Evolutionary conservation across 768 basidiomycete species (phyloP).

Genomic region (Calocybe gangraenosa): DNA sequence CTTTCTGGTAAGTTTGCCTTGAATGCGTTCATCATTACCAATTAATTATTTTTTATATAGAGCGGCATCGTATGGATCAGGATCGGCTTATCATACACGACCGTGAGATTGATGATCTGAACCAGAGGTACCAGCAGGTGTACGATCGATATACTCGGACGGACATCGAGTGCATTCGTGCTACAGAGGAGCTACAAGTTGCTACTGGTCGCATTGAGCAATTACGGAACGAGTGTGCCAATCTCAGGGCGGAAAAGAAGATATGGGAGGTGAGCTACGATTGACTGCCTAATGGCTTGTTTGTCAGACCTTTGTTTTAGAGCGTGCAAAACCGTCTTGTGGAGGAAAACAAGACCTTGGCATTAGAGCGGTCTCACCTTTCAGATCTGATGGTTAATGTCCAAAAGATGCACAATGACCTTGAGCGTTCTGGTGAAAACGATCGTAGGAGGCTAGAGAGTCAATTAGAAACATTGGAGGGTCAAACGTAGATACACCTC

Average conservation of each 20-base stretch:
- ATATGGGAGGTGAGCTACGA: slow-evolving; percentile 74
- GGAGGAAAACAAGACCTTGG: slow-evolving; percentile 78
- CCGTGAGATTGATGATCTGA: slow-evolving; percentile 61
- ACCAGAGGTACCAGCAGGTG: slow-evolving; percentile 66
- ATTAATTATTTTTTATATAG: slow-evolving; percentile 30
- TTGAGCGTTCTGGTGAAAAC: slow-evolving; percentile 79
- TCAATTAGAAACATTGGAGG: slow-evolving; percentile 73
- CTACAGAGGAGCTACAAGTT: slow-evolving; percentile 59
- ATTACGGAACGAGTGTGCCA: slow-evolving; percentile 80
- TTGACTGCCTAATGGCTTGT: background rate
- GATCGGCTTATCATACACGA: slow-evolving; percentile 62
- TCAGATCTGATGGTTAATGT: slow-evolving; percentile 87
- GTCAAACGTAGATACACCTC: slow-evolving; percentile 57
- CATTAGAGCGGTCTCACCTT: slow-evolving; percentile 79
- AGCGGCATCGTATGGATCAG: slow-evolving; percentile 66
- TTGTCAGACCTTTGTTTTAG: slow-evolving; percentile 32
- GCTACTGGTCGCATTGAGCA: slow-evolving; percentile 65
- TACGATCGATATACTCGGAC: slow-evolving; percentile 70
- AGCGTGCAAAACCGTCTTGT: slow-evolving; percentile 75
- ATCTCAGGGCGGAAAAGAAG: slow-evolving; percentile 88
- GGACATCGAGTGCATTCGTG: slow-evolving; percentile 71
- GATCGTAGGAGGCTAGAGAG: slow-evolving; percentile 78
- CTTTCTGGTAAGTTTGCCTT: slow-evolving; percentile 54
- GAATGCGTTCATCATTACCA: slow-evolving; percentile 2
- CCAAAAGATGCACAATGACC: slow-evolving; percentile 86